Conservation (phyloP, 768 basidiomycete species). For the Auricularia heimuer region DNA sequence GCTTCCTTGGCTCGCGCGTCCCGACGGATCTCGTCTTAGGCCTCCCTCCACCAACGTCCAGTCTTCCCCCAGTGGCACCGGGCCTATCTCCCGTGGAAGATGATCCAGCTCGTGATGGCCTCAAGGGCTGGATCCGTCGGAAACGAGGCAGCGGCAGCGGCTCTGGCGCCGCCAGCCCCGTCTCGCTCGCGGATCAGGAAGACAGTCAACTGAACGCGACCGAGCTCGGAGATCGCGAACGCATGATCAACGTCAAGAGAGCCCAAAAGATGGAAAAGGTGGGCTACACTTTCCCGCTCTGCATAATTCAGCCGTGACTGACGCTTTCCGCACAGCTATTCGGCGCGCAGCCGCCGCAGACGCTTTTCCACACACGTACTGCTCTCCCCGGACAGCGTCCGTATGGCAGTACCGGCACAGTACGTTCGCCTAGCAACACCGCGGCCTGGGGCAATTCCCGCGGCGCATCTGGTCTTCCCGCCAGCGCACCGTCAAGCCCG, state of each 20-base stretch:
- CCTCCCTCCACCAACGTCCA: constrained; percentile 14
- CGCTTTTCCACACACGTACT: constrained; percentile 61
- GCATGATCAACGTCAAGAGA: constrained; percentile 67
- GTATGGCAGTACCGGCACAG: background rate
- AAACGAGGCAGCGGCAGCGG: constrained; percentile 37
- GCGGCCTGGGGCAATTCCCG: background rate
- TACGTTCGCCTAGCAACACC: background rate
- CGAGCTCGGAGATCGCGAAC: constrained; percentile 62
- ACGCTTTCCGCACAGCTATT: constrained; percentile 46
- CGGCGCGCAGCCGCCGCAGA: constrained; percentile 70
- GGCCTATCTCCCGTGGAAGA: constrained; percentile 26
- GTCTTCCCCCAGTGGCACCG: constrained; percentile 25
- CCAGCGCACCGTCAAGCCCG: background rate
- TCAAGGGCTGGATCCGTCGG: constrained; percentile 39
- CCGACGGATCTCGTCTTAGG: constrained; percentile 55
- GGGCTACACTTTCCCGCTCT: constrained; percentile 11
- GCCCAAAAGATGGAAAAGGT: constrained; percentile 88
- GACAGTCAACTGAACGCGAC: constrained; percentile 44
- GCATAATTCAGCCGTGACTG: constrained; percentile 5
- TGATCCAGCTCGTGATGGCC: constrained; percentile 15
- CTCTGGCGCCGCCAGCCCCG: background rate
- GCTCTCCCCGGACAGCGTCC: constrained; percentile 5
- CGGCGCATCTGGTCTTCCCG: background rate
- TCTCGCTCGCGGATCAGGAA: background rate
- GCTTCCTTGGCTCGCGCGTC: constrained; percentile 76